These are phyloP conservation scores for Chlamydomonas urium DNA, from an alignment of 139 green algal genomes.

Conservation along the genomic window DNA sequence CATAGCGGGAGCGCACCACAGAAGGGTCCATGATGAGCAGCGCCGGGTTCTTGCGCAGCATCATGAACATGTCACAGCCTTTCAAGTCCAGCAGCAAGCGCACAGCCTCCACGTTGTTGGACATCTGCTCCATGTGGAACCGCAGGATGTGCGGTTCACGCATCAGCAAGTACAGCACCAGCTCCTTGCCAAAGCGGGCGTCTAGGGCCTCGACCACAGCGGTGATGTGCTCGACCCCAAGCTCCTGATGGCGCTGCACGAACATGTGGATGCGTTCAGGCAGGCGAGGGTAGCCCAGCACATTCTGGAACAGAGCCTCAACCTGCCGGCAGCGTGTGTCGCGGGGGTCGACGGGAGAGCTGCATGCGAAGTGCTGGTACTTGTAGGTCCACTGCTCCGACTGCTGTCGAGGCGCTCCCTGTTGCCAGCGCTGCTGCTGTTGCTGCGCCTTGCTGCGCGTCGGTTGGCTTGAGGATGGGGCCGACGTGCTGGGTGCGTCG, in stretches of 20 bases:
- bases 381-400: constrained; percentile 30
- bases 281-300: constrained; percentile 41
- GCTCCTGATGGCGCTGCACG: not conserved
- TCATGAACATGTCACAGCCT: constrained; percentile 22
- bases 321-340: constrained; percentile 33
- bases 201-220: constrained; percentile 22
- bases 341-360: constrained; percentile 9
- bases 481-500: too few species aligned
- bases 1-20: constrained; percentile 21
- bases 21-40: constrained; percentile 33
- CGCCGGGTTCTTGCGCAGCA: constrained; percentile 48
- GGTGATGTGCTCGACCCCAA: constrained; percentile 9
- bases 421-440: too few species aligned
- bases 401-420: too few species aligned
- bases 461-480: too few species aligned
- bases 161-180: constrained; percentile 36
- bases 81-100: constrained; percentile 29
- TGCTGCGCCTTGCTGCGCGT: too few species aligned
- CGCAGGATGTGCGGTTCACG: not conserved
- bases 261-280: constrained; percentile 18
- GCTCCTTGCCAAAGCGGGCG: constrained; percentile 28
- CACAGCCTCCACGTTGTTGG: constrained; percentile 16
- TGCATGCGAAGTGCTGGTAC: constrained; percentile 22
- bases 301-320: constrained; percentile 54
- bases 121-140: constrained; percentile 5